Base-by-base conservation (phyloP, 257 asterid species). In the Prunella vulgaris region DNA sequence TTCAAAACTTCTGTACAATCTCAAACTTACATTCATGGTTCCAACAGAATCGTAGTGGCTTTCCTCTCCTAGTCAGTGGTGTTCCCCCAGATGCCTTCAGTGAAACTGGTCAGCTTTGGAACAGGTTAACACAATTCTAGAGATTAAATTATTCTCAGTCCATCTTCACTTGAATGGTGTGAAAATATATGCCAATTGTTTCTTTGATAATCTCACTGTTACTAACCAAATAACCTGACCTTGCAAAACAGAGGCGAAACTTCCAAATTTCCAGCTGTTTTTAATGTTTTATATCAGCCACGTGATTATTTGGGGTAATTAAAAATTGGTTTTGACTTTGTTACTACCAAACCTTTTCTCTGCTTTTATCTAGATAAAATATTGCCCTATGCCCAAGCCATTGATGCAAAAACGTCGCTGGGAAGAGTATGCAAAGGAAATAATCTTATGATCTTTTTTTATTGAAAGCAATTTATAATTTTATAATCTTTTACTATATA, bases 61-160 rank as follows among this genome's bases (percentile, higher is more conserved):
- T 91, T 76, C 99, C 99, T 53, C 88, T 82, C 65, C 87, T 89
- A 28, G 97, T 91, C 59, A 87, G 99, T 78, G 99, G 97, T 18
- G 99, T 91, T 71, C 99, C 99, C 28, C 99, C 99, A 3, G 97
- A 94, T 75, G 97, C 97, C 76, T 94, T 94, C 77, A 94, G 99
- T 75, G 88, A 84, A 75, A 91, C 97, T 70, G 99, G 97, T 68
- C 99, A 94, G 84, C 96, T 94, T 22, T 94, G 97, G 99, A 88
- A 86, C 90, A 94, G 97, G 99, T 93, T 17, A 53, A 64, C 72
- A 46, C 75, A 58, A 48, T 66, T 77, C 76, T 70, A 18, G 48
- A 70, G 65, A 66, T 61, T 67, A 18, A 58, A 51, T 28, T 10
- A 56, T 38, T 0, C 27, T 10, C 56, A 6, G 28, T 76, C 24